Percentiles rank a stretch among this genome's conserved stretches.
Conservation (phyloP, 2,329 filamentous ascomycete genomes). For the Basipetospora sp. region DNA sequence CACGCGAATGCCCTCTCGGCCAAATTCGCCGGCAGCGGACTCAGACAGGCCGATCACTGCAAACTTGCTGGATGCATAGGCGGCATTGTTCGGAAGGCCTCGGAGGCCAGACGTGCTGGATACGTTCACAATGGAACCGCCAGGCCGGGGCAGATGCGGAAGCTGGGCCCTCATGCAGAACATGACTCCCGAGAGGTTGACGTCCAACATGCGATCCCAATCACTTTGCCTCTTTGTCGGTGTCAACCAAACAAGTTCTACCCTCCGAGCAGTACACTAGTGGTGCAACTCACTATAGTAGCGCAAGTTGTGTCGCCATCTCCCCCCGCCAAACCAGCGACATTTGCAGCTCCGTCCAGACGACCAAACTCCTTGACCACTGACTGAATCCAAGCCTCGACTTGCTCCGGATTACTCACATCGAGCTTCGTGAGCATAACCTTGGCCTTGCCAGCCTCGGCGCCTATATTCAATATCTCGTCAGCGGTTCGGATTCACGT, state of each 20-base stretch:
- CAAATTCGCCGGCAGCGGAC: slow-evolving; percentile 25
- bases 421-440: slow-evolving; percentile 34
- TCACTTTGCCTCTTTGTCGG: slow-evolving; percentile 21
- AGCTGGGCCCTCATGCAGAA: slow-evolving; percentile 33
- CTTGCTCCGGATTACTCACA: slow-evolving; percentile 30
- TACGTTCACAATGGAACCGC: slow-evolving; percentile 45
- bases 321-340: slow-evolving; percentile 28
- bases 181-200: slow-evolving; percentile 38
- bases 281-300: no score
- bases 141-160: slow-evolving; percentile 22
- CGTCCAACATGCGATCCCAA: slow-evolving; percentile 32
- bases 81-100: slow-evolving; percentile 24
- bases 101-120: slow-evolving; percentile 24
- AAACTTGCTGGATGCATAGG: slow-evolving; percentile 26
- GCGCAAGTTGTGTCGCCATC: neutral
- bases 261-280: no score
- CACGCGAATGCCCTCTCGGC: slow-evolving; percentile 26
- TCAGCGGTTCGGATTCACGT: no score
- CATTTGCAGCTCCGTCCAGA: slow-evolving; percentile 40
- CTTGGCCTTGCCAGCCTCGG: no score
- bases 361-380: slow-evolving; percentile 34
- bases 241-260: no score
- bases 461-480: no score
- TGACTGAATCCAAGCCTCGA: slow-evolving; percentile 34
- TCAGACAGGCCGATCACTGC: slow-evolving; percentile 22